A percentile compares a stretch with the other conserved stretches of the same genome.
Conservation (phyloP, 2,329 filamentous ascomycete species). For the Cercospora sojina region DNA sequence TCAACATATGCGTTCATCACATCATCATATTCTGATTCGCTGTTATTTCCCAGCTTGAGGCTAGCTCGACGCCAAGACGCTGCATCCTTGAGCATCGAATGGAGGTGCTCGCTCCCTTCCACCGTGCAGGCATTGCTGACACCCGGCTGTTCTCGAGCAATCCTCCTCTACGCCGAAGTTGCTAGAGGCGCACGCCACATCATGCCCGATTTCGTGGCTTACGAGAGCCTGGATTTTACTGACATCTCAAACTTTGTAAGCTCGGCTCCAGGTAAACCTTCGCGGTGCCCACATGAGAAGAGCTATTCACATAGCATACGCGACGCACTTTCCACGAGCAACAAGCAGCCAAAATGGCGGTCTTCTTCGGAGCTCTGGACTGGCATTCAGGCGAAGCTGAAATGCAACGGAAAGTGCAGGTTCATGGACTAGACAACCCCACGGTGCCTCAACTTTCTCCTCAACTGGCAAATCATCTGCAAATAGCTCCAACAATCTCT, state of each 20-base stretch:
- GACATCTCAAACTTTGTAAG: not conserved
- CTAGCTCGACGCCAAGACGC: not conserved
- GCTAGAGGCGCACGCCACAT: not conserved
- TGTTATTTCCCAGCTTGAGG: not conserved
- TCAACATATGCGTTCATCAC: not conserved
- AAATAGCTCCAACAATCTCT: conserved; percentile 65
- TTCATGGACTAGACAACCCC: conserved; percentile 7
- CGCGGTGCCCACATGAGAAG: not conserved
- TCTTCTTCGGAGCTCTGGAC: conserved; percentile 10
- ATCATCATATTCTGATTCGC: not conserved
- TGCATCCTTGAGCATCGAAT: not conserved
- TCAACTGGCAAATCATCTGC: conserved; percentile 61
- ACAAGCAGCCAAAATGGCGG: not conserved
- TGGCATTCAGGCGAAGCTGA: conserved; percentile 6
- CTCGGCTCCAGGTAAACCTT: not conserved
- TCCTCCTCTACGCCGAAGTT: not conserved
- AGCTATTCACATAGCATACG: not conserved
- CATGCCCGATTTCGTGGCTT: not conserved
- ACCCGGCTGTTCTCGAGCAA: not conserved
- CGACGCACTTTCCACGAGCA: not conserved
- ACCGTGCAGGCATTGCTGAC: conserved; percentile 1
- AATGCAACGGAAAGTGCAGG: conserved; percentile 6
- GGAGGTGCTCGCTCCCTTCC: not conserved
- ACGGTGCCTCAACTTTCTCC: conserved; percentile 58
- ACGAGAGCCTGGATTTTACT: not conserved